phyloP scores from a whole-genome alignment of 805 yeast genomes.

The Metschnikowia hibisci region DNA sequence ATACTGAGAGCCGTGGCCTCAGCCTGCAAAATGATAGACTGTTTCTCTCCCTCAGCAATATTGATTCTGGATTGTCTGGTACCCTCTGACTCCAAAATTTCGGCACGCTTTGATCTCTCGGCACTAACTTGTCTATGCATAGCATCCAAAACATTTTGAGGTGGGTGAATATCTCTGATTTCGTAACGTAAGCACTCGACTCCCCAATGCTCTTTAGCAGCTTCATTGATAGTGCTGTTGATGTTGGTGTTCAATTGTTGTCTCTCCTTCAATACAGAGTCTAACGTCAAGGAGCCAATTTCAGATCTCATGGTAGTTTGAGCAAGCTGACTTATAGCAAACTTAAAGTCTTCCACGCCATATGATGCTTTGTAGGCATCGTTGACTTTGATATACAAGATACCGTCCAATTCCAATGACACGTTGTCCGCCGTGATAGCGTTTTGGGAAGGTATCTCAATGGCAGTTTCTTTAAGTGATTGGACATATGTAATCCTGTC shows the following conservation, averaged over 20 bases:
- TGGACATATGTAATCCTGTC: slow-evolving; percentile 81
- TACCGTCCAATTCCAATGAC: slow-evolving; percentile 80
- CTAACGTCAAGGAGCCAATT: slow-evolving; percentile 78
- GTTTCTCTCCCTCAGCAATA: slow-evolving; percentile 70
- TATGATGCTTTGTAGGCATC: slow-evolving; percentile 85
- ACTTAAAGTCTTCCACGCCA: slow-evolving; percentile 85
- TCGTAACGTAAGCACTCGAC: slow-evolving; percentile 79
- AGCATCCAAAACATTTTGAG: slow-evolving; percentile 77
- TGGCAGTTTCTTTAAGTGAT: slow-evolving; percentile 77
- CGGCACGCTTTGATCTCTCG: slow-evolving; percentile 72
- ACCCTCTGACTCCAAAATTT: slow-evolving; percentile 75
- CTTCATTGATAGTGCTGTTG: slow-evolving; percentile 76
- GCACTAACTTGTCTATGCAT: slow-evolving; percentile 91
- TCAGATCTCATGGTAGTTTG: slow-evolving; percentile 91
- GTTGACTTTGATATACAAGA: slow-evolving; percentile 67
- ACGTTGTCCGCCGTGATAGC: slow-evolving; percentile 87
- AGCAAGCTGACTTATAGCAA: slow-evolving; percentile 80
- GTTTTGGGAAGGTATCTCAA: slow-evolving; percentile 78
- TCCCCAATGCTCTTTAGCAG: slow-evolving; percentile 79
- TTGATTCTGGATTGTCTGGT: slow-evolving; percentile 57
- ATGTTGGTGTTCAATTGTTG: slow-evolving; percentile 69
- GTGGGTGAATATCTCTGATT: slow-evolving; percentile 86
- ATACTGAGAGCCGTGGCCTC: slow-evolving; percentile 74
- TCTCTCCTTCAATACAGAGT: slow-evolving; percentile 73
- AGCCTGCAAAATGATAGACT: slow-evolving; percentile 61